Conservation (phyloP, 176 grass and related monocot species). For the Eragrostis curvula region DNA sequence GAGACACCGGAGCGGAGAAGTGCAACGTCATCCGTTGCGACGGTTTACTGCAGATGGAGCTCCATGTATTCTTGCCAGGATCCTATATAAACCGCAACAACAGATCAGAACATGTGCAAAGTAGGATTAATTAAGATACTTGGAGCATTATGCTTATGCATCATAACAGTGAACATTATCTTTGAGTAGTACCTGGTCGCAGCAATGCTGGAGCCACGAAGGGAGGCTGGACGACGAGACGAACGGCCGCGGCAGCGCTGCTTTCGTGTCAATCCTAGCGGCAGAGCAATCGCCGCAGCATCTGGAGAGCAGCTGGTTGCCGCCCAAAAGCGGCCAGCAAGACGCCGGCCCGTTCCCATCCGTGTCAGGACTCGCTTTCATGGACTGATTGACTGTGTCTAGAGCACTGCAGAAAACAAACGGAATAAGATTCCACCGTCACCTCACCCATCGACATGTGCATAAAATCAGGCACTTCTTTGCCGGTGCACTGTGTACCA, state of each 20-base stretch:
- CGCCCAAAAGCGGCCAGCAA: conserved; percentile 60
- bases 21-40: conserved; percentile 56
- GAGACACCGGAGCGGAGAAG: conserved; percentile 55
- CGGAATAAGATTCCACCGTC: conserved; percentile 61
- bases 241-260: conserved; percentile 39
- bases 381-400: conserved; percentile 51
- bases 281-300: conserved; percentile 66
- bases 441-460: conserved; percentile 35
- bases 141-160: background rate
- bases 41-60: conserved; percentile 49
- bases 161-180: conserved; percentile 22
- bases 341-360: conserved; percentile 54
- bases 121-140: background rate
- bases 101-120: background rate
- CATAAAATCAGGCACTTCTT: conserved; percentile 20
- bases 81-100: conserved; percentile 43
- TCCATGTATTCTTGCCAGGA: conserved; percentile 68
- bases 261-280: conserved; percentile 42
- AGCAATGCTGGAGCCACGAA: conserved; percentile 80
- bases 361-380: conserved; percentile 49
- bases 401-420: conserved; percentile 57
- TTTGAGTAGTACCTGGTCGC: conserved; percentile 54
- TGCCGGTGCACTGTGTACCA: conserved; percentile 6
- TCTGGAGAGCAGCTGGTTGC: conserved; percentile 44
- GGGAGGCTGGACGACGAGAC: conserved; percentile 66